Base-by-base conservation (phyloP, 306 rosid species). In the Fagus crenata region DNA sequence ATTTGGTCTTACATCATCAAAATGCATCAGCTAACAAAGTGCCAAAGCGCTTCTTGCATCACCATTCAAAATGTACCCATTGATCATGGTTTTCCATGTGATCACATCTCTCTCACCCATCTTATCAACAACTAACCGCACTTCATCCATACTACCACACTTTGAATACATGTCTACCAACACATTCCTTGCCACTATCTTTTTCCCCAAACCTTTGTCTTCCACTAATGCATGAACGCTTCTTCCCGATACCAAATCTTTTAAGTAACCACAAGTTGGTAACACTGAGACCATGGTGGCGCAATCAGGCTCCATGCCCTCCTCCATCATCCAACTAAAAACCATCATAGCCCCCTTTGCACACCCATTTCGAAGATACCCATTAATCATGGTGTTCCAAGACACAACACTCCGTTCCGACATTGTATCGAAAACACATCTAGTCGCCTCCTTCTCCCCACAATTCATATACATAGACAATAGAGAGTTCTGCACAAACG, bases 71-170 rank as follows among this genome's bases (percentile, higher is more conserved):
- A 94, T 80, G 78, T 84, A 90, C 67, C 97, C 97, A 73, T 84
- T 89, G 51, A 92, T 87, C 93, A 94, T 83, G 56, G 92, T 89
- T 17, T 93, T 89, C 98, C 98, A 94, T 22, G 95, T 85, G 81
- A 94, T 90, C 67, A 92, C 98, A 71, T 94, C 97, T 77, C 88
- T 89, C 82, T 80, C 87, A 49, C 42, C 72, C 75, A 87, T 84
- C 56, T 59, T 80, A 8, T 82, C 73, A 31, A 86, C 86, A 77
- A 92, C 76, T 53, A 53, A 18, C 69, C 17, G 31, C 0, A 96
- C 96, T 68, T 94, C 95, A 61, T 81, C 74, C 90, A 90, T 88
- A 77, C 58, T 56, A 55, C 90, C 91, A 77, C 97, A 92, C 85
- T 89, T 89, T 6, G 85, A 86, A 83, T 90, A 92, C 96, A 92